A percentile compares a stretch with the other conserved stretches of the same genome.
Evolutionary conservation across 2,329 filamentous ascomycete species (phyloP).

Genomic region (Drechslerella coelobrocha): DNA sequence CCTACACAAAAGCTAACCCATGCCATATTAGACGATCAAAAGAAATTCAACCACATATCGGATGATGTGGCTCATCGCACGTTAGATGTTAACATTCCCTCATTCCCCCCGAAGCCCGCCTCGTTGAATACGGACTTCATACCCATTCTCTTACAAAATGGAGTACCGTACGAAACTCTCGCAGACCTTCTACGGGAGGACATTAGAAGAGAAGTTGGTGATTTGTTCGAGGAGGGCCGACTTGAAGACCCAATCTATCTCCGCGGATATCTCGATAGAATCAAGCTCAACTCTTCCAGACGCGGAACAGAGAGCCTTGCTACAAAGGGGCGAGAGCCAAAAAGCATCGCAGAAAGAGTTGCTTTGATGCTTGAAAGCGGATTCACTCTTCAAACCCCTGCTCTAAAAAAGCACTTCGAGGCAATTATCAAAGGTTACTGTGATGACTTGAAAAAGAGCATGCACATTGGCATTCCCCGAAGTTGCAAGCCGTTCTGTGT

Average conservation of each 20-base stretch:
- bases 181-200: slow-evolving; percentile 62
- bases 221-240: slow-evolving; percentile 61
- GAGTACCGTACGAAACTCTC: slow-evolving; percentile 62
- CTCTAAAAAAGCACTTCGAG: slow-evolving; percentile 63
- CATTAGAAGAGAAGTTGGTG: slow-evolving; percentile 64
- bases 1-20: slow-evolving; percentile 40
- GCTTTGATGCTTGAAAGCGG: slow-evolving; percentile 59
- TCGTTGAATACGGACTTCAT: slow-evolving; percentile 73
- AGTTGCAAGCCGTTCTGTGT: slow-evolving; percentile 72
- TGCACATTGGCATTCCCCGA: slow-evolving; percentile 68
- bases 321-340: slow-evolving; percentile 8
- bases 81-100: slow-evolving; percentile 68
- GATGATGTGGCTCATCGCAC: slow-evolving; percentile 65
- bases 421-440: slow-evolving; percentile 64
- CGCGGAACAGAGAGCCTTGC: not conserved
- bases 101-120: slow-evolving; percentile 63
- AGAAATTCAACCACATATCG: slow-evolving; percentile 67
- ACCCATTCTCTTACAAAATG: slow-evolving; percentile 70
- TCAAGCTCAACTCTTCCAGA: slow-evolving; percentile 21
- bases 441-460: slow-evolving; percentile 63
- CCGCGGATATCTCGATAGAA: slow-evolving; percentile 64
- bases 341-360: not conserved
- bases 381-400: slow-evolving; percentile 64
- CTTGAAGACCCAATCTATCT: slow-evolving; percentile 64
- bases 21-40: slow-evolving; percentile 64